Evolutionary conservation across 306 rosid species (phyloP), one percentile per base, ranked within the genome.

Genomic region (Trichosanthes cucumerina): DNA sequence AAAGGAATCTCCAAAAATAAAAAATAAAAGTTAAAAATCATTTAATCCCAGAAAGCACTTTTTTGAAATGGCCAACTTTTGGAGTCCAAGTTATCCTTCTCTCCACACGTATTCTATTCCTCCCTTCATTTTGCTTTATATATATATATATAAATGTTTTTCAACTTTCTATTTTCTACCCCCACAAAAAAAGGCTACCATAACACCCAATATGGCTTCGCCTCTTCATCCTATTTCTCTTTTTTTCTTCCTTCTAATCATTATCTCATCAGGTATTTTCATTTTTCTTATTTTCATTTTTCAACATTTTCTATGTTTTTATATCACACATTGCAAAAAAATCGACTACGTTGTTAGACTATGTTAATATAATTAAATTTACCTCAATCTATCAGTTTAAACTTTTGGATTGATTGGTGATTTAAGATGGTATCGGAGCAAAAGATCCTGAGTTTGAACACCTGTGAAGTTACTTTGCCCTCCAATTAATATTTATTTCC

Each of bases 221-320:
- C 23, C 4, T 64, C 69, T 31, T 15, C 69, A 34, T 64, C 24
- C 46, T 6, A 15, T 87, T 46, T 58, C 88, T 68, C 82, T 74
- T 13, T 63, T 82, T 79, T 41, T 77, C 31, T 64, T 88, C 38
- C 12, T 84, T 79, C 84, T 89, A 18, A 49, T 82, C 19, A 9
- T 86, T 2, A 26, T 91, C 77, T 89, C 85, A 31, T 88, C 96
- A 63, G 97, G 98, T 91, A 83, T 34, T 53, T 59, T 11, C 66
- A 49, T 33, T 9, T 7, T 28, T 71, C 9, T 41, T 13, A 1
- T 38, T 36, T 49, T 4, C 1, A 0, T 44, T 44, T 1, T 10
- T 44, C 6, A 10, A 44, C 11, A 2, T 9, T 8, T 1, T 5
- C 43, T 39, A 6, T 39, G 6, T 6, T 44, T 10, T 10, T 39